phyloP scores from a whole-genome alignment of 2,329 filamentous ascomycete species.

The Phyllosticta citribraziliensis region DNA sequence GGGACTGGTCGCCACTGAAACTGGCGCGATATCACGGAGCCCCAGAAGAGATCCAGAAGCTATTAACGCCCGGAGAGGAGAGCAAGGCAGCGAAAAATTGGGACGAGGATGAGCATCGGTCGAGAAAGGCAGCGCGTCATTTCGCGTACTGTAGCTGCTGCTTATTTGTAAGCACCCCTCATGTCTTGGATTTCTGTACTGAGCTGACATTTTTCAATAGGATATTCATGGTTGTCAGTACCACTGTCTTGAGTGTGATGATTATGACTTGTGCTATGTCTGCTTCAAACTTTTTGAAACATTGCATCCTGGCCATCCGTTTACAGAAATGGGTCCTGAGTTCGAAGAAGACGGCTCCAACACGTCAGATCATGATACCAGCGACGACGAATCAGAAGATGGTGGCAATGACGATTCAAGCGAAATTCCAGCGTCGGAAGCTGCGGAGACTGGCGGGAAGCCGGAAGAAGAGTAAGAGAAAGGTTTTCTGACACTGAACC shows the following conservation, averaged over 20 bases:
- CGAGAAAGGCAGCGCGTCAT: background rate
- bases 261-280: constrained; percentile 9
- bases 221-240: background rate
- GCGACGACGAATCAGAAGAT: background rate
- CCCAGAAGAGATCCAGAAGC: background rate
- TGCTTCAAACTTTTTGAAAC: background rate
- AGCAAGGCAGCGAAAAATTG: background rate
- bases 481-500: no score
- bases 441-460: no score
- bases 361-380: background rate
- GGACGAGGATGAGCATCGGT: background rate
- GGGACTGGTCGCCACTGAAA: background rate
- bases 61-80: background rate
- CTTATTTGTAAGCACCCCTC: background rate
- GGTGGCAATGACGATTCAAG: background rate
- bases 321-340: background rate
- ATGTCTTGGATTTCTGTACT: background rate
- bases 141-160: background rate
- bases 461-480: no score
- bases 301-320: background rate
- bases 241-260: constrained; percentile 1
- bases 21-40: background rate
- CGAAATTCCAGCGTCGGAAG: background rate
- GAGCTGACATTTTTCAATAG: background rate
- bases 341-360: background rate